These are phyloP conservation scores for Ogataea saltuana DNA, from an alignment of 805 yeast genomes.

Conservation along the genomic window DNA sequence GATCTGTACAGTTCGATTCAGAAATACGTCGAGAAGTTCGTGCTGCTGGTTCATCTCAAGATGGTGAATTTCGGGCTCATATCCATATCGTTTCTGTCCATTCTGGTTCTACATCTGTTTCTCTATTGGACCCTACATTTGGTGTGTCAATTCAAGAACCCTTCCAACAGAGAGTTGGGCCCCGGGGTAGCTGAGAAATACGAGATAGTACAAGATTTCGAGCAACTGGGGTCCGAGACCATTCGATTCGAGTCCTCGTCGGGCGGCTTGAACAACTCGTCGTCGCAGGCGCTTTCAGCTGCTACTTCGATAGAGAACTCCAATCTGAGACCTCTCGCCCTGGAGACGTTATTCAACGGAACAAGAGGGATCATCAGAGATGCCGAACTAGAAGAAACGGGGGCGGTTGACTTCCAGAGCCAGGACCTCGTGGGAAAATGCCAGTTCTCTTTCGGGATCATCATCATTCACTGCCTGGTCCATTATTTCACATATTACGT, in stretches of 20 bases:
- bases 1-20: slow-evolving; percentile 24
- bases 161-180: slow-evolving; percentile 3
- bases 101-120: slow-evolving; percentile 23
- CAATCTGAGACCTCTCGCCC: neutral
- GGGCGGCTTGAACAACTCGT: neutral
- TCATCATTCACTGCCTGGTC: slow-evolving; percentile 21
- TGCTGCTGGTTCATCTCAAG: slow-evolving; percentile 23
- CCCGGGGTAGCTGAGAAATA: slow-evolving; percentile 5
- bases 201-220: slow-evolving; percentile 12
- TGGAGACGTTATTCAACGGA: slow-evolving; percentile 7
- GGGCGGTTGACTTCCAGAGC: slow-evolving; percentile 11
- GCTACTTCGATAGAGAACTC: slow-evolving; percentile 5
- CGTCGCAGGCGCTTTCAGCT: neutral
- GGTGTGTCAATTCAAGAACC: slow-evolving; percentile 11
- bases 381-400: slow-evolving; percentile 9
- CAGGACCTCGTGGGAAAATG: slow-evolving; percentile 21
- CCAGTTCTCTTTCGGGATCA: slow-evolving; percentile 19
- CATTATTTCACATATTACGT: slow-evolving; percentile 24
- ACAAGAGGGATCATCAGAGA: slow-evolving; percentile 6
- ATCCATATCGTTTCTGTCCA: slow-evolving; percentile 18
- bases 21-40: slow-evolving; percentile 16
- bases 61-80: slow-evolving; percentile 26
- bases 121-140: slow-evolving; percentile 19
- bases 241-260: slow-evolving; percentile 8
- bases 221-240: neutral